phyloP scores from a whole-genome alignment of 2,329 filamentous ascomycete genomes.

The Cercospora brassicicola region DNA sequence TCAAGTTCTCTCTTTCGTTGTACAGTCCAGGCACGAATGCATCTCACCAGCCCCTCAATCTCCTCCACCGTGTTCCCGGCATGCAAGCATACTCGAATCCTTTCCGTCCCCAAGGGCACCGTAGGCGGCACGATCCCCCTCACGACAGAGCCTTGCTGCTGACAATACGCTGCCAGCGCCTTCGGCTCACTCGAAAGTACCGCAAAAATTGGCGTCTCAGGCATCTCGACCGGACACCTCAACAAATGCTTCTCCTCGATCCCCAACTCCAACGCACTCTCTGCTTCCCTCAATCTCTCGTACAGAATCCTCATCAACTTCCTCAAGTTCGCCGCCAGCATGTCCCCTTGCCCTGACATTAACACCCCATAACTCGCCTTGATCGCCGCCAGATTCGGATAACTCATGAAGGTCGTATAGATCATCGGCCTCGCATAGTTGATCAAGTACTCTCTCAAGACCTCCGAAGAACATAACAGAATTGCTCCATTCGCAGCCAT shows the following conservation, averaged over 20 bases:
- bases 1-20: constrained; percentile 18
- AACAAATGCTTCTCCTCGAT: constrained; percentile 27
- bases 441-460: constrained; percentile 64
- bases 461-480: constrained; percentile 59
- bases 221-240: constrained; percentile 40
- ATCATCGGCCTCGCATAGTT: constrained; percentile 76
- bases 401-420: constrained; percentile 69
- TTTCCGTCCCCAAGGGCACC: constrained; percentile 62
- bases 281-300: constrained; percentile 45
- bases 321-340: constrained; percentile 49
- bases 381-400: constrained; percentile 61
- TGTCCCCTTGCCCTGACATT: constrained; percentile 50
- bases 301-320: constrained; percentile 50
- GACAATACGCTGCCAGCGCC: constrained; percentile 60
- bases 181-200: constrained; percentile 61
- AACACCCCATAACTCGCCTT: constrained; percentile 60
- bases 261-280: constrained; percentile 34
- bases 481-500: constrained; percentile 66
- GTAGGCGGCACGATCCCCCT: constrained; percentile 68
- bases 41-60: constrained; percentile 54
- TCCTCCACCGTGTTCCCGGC: constrained; percentile 62
- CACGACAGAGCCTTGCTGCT: constrained; percentile 59
- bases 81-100: constrained; percentile 68
- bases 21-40: constrained; percentile 53
- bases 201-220: constrained; percentile 64